These are phyloP conservation scores for Syzygium syzygioides DNA, from an alignment of 441 rosid genomes.

Conservation along the genomic window DNA sequence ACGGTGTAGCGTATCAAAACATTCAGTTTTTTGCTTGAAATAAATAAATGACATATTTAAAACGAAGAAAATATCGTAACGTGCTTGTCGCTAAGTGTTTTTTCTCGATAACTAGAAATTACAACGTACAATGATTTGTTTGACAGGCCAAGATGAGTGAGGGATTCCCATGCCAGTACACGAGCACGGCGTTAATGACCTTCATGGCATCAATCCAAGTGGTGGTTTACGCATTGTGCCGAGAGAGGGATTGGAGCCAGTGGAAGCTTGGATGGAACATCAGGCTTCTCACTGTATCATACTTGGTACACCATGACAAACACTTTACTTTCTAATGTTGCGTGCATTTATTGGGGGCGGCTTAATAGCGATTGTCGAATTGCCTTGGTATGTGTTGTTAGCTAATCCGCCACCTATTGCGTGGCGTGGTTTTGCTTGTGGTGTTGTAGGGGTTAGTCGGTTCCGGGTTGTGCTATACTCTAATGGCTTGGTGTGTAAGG, in stretches of 20 bases:
- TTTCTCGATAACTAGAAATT: background rate
- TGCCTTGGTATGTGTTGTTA: background rate
- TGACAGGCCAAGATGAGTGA: conserved; percentile 32
- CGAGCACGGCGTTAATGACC: conserved; percentile 32
- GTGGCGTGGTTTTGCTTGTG: background rate
- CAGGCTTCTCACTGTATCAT: conserved; percentile 28
- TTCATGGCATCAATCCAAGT: conserved; percentile 20
- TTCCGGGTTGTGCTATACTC: conserved; percentile 3
- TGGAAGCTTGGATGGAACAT: conserved; percentile 37
- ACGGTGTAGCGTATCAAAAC: background rate
- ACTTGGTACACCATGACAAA: conserved; percentile 1
- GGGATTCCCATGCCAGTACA: conserved; percentile 28
- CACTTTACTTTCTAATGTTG: too few relatives aligned
- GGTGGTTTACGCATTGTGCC: conserved; percentile 18
- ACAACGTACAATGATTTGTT: background rate
- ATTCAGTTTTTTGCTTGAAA: background rate
- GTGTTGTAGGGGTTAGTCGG: conserved; percentile 15
- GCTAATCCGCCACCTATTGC: background rate
- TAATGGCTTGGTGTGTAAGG: conserved; percentile 21
- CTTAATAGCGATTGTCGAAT: background rate
- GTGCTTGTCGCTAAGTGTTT: background rate
- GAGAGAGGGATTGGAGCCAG: conserved; percentile 24
- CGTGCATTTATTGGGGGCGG: too few relatives aligned
- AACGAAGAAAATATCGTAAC: background rate
- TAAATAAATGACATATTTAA: background rate